Conservation (phyloP, 768 basidiomycete species). For the Lactifluus volemus region DNA sequence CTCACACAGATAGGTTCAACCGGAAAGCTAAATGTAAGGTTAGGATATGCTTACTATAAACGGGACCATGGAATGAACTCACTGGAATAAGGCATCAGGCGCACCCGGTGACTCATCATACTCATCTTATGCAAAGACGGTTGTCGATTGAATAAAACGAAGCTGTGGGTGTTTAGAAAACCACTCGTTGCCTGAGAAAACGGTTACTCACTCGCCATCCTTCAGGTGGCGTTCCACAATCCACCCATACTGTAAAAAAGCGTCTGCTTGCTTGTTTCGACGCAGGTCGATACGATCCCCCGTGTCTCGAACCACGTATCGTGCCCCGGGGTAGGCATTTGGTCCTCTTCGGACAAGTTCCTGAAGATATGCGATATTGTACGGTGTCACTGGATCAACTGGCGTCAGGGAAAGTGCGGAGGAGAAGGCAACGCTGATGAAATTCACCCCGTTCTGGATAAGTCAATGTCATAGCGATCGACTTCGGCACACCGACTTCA, state of each 20-base stretch:
- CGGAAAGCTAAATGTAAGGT: constrained; percentile 69
- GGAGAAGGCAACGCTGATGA: background rate
- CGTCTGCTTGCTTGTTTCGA: constrained; percentile 93
- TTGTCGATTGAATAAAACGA: constrained; percentile 94
- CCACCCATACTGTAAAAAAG: constrained; percentile 96
- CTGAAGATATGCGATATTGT: constrained; percentile 91
- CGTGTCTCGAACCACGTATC: constrained; percentile 95
- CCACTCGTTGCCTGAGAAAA: background rate
- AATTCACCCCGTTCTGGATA: constrained; percentile 87
- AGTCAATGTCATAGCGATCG: constrained; percentile 96
- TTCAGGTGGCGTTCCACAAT: constrained; percentile 96
- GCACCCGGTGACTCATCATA: constrained; percentile 99
- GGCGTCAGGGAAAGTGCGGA: constrained; percentile 8
- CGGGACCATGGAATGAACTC: constrained; percentile 28
- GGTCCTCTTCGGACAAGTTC: constrained; percentile 94
- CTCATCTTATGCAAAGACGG: constrained; percentile 99
- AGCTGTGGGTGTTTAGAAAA: constrained; percentile 37
- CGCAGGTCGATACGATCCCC: constrained; percentile 95
- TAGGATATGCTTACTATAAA: constrained; percentile 1
- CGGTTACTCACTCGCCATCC: constrained; percentile 87
- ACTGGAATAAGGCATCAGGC: constrained; percentile 98
- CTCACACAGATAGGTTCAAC: constrained; percentile 94
- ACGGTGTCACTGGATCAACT: constrained; percentile 71
- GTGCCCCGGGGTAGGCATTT: constrained; percentile 88
- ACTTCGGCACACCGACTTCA: constrained; percentile 91